These are phyloP conservation scores for Spergularia bocconei DNA, from an alignment of 148 eudicot species.

Conservation along the genomic window DNA sequence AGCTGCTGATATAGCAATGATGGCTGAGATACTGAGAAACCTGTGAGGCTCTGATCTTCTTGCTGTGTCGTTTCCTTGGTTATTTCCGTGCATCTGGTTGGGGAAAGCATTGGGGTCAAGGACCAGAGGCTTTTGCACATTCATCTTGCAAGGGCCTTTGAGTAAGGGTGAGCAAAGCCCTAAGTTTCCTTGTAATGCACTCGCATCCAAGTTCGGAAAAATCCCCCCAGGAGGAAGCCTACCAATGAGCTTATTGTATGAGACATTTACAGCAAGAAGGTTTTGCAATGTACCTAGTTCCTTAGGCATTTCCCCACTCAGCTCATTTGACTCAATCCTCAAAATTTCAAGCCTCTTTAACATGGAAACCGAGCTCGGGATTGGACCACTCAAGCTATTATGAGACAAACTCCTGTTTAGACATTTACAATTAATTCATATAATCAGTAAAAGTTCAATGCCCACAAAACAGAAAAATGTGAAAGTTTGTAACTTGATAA, in stretches of 20 bases:
- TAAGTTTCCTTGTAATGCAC: conserved; percentile 66
- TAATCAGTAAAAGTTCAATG: conserved; percentile 2
- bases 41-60: conserved; percentile 35
- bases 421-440: conserved; percentile 7
- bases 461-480: neutral
- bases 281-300: conserved; percentile 63
- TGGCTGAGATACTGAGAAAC: conserved; percentile 79
- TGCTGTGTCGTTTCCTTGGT: conserved; percentile 12
- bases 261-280: conserved; percentile 72
- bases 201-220: conserved; percentile 67
- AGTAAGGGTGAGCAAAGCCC: conserved; percentile 89
- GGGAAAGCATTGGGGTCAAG: conserved; percentile 66
- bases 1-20: conserved; percentile 80
- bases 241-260: conserved; percentile 82
- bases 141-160: conserved; percentile 77
- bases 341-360: conserved; percentile 75
- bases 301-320: conserved; percentile 86
- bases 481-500: neutral
- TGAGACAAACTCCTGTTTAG: conserved; percentile 80
- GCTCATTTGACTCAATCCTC: conserved; percentile 67
- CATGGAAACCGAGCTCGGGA: conserved; percentile 69
- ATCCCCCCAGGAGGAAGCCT: conserved; percentile 70
- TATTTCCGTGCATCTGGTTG: conserved; percentile 41
- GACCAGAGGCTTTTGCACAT: conserved; percentile 90
- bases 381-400: conserved; percentile 63